Base-by-base conservation (phyloP, 2,329 filamentous ascomycete species). In the Exophiala calicioides region DNA sequence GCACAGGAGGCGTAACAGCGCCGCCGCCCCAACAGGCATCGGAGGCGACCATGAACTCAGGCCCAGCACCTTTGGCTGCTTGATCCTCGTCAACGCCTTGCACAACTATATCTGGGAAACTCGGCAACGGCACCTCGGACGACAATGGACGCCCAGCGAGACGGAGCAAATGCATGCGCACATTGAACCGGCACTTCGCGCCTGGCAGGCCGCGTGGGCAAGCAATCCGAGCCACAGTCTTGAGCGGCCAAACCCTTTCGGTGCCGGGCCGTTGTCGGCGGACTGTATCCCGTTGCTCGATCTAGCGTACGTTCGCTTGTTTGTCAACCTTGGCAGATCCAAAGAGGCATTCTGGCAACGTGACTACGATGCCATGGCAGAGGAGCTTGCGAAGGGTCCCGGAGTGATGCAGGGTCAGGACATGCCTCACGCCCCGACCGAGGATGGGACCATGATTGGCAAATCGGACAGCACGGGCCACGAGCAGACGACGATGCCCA, bases 71-170 rank as follows among this genome's bases (percentile, higher is more conserved):
- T 95, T 95, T 65, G 93, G 91, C 6, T 95, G 90, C 64, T 75
- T 96, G 21, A 79, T 96, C 4, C 72, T 98, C 53, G 96, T 97
- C 64, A 91, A 95, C 63, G 90, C 93, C 3, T 75, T 97, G 18
- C 93, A 97, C 70, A 96, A 96, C 59, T 96, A 95, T 67, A 96
- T 97, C 33, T 97, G 93, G 93, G 91, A 97, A 68, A 96, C 90
- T 0, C 80, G 91, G 18, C 90, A 95, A 67, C 78, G 90, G 41
- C 90, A 96, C 59, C 85, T 90, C 59, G 90, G 87, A 58, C 85
- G 89, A 53, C 77, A 89, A 37, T 96, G 91, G 91, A 95, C 90
- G 2, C 82, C 85, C 24, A 85, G 91, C 56, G 91, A 97, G 67
- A 95, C 89, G 0, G 90, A 97, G 58, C 89, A 90, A 55, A 95